These are phyloP conservation scores for Pythium chondricola DNA, from an alignment of 352 stramenopile species.

Conservation along the genomic window DNA sequence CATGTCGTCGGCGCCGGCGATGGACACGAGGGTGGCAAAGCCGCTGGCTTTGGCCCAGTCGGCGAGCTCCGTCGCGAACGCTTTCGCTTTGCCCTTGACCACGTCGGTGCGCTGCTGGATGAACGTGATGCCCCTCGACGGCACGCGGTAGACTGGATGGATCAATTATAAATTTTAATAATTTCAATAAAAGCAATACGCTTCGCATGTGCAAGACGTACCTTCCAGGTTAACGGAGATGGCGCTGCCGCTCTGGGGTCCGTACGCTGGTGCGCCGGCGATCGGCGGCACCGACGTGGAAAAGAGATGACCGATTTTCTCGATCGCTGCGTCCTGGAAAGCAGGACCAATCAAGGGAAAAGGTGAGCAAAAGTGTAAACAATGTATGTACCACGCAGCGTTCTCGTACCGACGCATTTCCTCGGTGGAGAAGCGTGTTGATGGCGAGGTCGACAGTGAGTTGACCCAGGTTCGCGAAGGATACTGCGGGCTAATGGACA, in stretches of 20 bases:
- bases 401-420: constrained; percentile 33
- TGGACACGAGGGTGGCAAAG: constrained; percentile 41
- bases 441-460: constrained; percentile 68
- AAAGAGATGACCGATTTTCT: constrained; percentile 52
- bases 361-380: not conserved
- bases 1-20: constrained; percentile 76
- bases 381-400: not conserved
- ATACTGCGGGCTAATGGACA: constrained; percentile 50
- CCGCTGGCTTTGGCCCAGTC: constrained; percentile 40
- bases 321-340: constrained; percentile 31
- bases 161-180: not conserved
- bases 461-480: constrained; percentile 77
- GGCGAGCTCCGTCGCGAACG: constrained; percentile 50
- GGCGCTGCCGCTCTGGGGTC: constrained; percentile 26
- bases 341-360: not conserved
- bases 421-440: constrained; percentile 64
- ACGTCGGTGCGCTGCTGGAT: constrained; percentile 63
- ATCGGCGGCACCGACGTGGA: constrained; percentile 55
- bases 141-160: constrained; percentile 51
- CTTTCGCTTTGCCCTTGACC: constrained; percentile 38
- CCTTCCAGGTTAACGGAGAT: constrained; percentile 79
- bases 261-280: constrained; percentile 47
- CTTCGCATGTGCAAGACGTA: constrained; percentile 16
- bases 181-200: constrained; percentile 2
- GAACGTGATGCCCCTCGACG: constrained; percentile 56